These are phyloP conservation scores for Peribolospora kevripleyi DNA, from an alignment of 768 basidiomycete genomes.

Conservation along the genomic window DNA sequence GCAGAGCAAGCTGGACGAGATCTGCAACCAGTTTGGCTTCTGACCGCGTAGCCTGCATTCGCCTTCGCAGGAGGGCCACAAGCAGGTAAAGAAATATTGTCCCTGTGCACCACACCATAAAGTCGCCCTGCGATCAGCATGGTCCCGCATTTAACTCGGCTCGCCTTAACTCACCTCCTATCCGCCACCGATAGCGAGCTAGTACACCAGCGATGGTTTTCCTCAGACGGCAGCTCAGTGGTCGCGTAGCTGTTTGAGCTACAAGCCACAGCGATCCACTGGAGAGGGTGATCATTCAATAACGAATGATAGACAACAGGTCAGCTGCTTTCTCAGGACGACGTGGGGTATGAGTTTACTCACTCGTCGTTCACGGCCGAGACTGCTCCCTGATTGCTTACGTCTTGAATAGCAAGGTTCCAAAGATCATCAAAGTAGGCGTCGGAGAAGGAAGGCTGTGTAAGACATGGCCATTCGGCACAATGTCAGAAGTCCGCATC, in stretches of 20 bases:
- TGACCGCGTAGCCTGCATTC: too few relatives aligned
- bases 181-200: constrained; percentile 8
- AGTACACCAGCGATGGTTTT: constrained; percentile 9
- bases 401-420: constrained; percentile 21
- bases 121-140: too few relatives aligned
- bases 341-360: constrained; percentile 6
- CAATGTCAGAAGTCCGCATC: not conserved
- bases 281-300: not conserved
- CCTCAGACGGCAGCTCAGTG: constrained; percentile 16
- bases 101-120: too few relatives aligned
- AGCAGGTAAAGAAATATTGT: too few relatives aligned
- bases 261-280: constrained; percentile 20
- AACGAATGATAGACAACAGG: not conserved
- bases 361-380: constrained; percentile 12
- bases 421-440: constrained; percentile 19
- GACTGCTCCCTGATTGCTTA: constrained; percentile 16
- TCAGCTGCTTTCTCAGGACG: not conserved
- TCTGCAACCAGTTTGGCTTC: constrained; percentile 5
- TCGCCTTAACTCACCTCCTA: not conserved
- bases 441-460: constrained; percentile 13
- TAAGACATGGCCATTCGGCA: constrained; percentile 9
- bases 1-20: constrained; percentile 10
- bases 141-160: too few relatives aligned
- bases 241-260: constrained; percentile 19
- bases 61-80: too few relatives aligned